Evolutionary conservation across 2,329 filamentous ascomycete genomes (phyloP), one percentile per base, ranked within the genome.

Genomic region (Arthrobotrys sphaeroides): DNA sequence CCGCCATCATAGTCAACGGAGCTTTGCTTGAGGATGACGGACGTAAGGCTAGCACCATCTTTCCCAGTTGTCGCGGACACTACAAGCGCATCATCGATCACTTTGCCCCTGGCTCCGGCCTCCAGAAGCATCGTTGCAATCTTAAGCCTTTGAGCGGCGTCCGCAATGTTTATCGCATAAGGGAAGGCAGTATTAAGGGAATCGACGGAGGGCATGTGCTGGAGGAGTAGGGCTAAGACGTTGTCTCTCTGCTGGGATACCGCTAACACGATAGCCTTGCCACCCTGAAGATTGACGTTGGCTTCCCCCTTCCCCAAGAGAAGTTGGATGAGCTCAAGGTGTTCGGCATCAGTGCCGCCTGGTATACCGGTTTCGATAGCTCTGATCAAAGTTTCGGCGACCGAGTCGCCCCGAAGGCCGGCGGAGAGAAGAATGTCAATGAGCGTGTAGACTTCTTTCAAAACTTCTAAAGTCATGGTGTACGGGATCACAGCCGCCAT

Each of bases 111-210:
- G 43, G 47, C 43, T 40, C 61, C 61, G 7, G 61, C 61, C n/a
- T 65, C 61, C 4, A 65, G 43, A 40, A 65, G 9, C 61, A 65
- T 65, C 5, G 43, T 51, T 2, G 61, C 47, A n/a, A 65, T 55
- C 26, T 42, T 22, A 42, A 65, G 61, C 28, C 61, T 51, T 22
- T 16, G 36, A 40, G 43, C 43, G 7, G 20, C 9, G 10, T 51
- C 61, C 18, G 5, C 26, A 10, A 65, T 26, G 22, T 20, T 13
- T 16, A 65, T 16, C 13, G 61, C 61, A 20, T 40, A 28, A 31
- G 61, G 61, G 16, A 65, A 65, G n/a, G 61, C 61, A 38, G 43
- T n/a, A 28, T 61, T 61, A 24, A 61, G 57, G 13, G 57, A 61
- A 13, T 61, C 57, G 26, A 61, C 57, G 6, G 57, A 61, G 3